These are phyloP conservation scores for Penicillium sp. DNA, from an alignment of 2,329 filamentous ascomycete genomes.

Conservation along the genomic window DNA sequence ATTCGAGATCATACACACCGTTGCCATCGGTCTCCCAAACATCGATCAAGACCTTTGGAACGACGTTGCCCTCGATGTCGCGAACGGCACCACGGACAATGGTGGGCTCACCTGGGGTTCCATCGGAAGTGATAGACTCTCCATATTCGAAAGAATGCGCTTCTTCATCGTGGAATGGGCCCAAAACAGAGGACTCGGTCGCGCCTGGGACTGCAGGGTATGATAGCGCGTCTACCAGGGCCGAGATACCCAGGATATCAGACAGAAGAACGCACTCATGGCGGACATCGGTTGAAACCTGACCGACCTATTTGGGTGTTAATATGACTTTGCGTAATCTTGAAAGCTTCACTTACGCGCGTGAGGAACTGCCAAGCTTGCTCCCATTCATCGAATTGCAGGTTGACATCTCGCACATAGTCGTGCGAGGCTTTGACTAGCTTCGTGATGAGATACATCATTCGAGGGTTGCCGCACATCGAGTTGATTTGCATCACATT, in stretches of 20 bases:
- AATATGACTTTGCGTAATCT: not conserved
- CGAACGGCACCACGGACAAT: not conserved
- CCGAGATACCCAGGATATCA: not conserved
- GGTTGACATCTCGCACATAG: constrained; percentile 71
- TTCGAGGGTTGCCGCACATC: constrained; percentile 59
- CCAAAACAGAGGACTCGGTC: not conserved
- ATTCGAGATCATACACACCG: not conserved
- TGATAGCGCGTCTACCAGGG: not conserved
- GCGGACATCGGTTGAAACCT: not conserved
- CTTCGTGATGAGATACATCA: constrained; percentile 68
- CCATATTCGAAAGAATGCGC: not conserved
- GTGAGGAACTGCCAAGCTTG: constrained; percentile 61
- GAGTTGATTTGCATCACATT: constrained; percentile 72
- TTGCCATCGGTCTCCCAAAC: not conserved
- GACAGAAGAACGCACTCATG: not conserved
- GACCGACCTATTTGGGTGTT: not conserved
- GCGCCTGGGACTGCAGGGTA: not conserved
- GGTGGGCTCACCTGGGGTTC: not conserved
- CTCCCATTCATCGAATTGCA: constrained; percentile 77
- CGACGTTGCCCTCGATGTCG: not conserved
- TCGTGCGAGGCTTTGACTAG: constrained; percentile 76
- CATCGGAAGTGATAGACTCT: not conserved
- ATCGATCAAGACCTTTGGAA: not conserved
- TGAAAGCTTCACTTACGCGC: not conserved
- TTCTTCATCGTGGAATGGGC: not conserved